Evolutionary conservation across 345 rosid species (phyloP).

Genomic region (Gossypioides kirkii): DNA sequence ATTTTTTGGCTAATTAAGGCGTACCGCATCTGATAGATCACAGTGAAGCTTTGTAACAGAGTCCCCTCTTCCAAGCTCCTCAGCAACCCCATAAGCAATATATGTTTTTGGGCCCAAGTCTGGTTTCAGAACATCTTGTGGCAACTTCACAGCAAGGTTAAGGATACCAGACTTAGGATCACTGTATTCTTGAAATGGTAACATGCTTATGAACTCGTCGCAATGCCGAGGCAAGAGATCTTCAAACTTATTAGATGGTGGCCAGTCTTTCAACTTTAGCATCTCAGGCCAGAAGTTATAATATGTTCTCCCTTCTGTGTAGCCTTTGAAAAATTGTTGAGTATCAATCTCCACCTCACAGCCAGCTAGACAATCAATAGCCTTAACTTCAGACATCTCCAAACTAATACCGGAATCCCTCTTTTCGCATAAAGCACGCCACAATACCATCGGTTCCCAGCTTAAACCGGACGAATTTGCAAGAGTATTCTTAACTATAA

Average conservation of each 20-base stretch:
- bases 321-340: conserved; percentile 69
- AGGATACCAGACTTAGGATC: conserved; percentile 75
- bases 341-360: conserved; percentile 80
- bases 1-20: conserved; percentile 3
- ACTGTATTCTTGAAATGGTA: conserved; percentile 78
- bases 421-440: conserved; percentile 74
- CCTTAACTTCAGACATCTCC: conserved; percentile 59
- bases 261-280: conserved; percentile 98
- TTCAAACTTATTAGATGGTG: conserved; percentile 86
- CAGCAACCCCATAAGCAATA: conserved; percentile 67
- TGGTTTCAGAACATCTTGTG: conserved; percentile 54
- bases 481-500: conserved; percentile 59
- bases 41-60: conserved; percentile 94
- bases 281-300: conserved; percentile 83
- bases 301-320: conserved; percentile 65
- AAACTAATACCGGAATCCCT: too few species aligned
- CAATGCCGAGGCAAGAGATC: conserved; percentile 84
- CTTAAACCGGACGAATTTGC: conserved; percentile 56
- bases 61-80: conserved; percentile 93
- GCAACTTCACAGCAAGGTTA: conserved; percentile 75
- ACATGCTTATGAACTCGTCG: conserved; percentile 72
- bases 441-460: conserved; percentile 98
- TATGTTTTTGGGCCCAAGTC: conserved; percentile 95
- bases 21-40: conserved; percentile 93
- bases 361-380: conserved; percentile 68